phyloP scores from a whole-genome alignment of 2,329 filamentous ascomycete species.

The Sclerotinia subarctica region DNA sequence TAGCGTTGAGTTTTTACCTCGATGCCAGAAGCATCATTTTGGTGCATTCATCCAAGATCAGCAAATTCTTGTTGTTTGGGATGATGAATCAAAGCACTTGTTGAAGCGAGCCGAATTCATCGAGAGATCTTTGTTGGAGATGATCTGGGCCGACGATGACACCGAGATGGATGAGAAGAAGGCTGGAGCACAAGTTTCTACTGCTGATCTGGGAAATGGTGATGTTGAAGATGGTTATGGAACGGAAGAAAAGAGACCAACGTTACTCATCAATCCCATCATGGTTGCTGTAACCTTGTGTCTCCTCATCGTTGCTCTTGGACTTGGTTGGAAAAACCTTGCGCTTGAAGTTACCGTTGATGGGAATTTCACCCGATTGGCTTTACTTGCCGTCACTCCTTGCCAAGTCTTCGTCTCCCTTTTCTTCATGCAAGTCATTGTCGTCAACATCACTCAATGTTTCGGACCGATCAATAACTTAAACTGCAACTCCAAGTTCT shows the following conservation, averaged over 20 bases:
- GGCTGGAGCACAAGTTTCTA: conserved; percentile 24
- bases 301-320: conserved; percentile 52
- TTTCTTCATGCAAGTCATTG: conserved; percentile 51
- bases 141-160: conserved; percentile 53
- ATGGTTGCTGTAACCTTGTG: conserved; percentile 52
- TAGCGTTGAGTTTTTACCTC: conserved; percentile 53
- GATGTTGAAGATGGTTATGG: conserved; percentile 8
- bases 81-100: conserved; percentile 57
- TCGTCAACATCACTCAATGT: conserved; percentile 50
- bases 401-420: conserved; percentile 51
- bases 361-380: conserved; percentile 49
- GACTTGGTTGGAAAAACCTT: conserved; percentile 53
- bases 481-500: conserved; percentile 45
- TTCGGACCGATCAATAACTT: conserved; percentile 50
- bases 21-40: conserved; percentile 62
- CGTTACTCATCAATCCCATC: conserved; percentile 53
- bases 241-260: conserved; percentile 41
- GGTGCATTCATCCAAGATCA: conserved; percentile 61
- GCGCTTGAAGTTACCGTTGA: conserved; percentile 55
- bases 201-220: conserved; percentile 29
- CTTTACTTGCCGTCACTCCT: conserved; percentile 50
- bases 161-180: conserved; percentile 38
- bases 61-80: conserved; percentile 61
- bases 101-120: conserved; percentile 51
- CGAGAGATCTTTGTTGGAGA: conserved; percentile 52